Base-by-base conservation (phyloP, 2,329 filamentous ascomycete species). In the Clarireedia homoeocarpa region DNA sequence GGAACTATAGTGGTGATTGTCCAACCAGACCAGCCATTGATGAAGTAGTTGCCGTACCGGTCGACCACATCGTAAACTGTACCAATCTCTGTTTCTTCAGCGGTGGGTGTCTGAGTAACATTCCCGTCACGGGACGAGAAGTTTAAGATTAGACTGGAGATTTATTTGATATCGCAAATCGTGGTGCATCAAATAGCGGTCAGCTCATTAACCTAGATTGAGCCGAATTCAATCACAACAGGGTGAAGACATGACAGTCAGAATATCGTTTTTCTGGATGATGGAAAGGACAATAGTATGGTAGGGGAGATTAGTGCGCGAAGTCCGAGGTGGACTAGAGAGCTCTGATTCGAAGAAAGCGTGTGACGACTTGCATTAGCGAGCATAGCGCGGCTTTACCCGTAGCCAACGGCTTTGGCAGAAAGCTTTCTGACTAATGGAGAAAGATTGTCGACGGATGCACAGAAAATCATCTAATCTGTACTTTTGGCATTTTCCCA, bases 191-290 rank as follows among this genome's bases (percentile, higher is more conserved):
- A 66, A 61, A 57, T 45, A 58, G 63, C 61, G 62, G 65, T 66
- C 65, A 61, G 51, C 42, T 34, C 30, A 12, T 44, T 36, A 20
- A 20, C 20, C 20, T 20, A 62, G 68, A 71, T 71, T 71, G 70
- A 68, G 58, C 63, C 47, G 27, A 26, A 40, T 24, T 51, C 53
- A 26, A 51, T 45, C 47, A 55, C 47, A 17, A 55, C 53, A 51
- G 47, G 53, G 53, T 55, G 26, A 55, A 26, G 42, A n/a, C 49
- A 45, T 55, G 47, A 47, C 39, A 50, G 38, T 48, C 47, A 55
- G 44, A 27, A 51, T 40, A 24, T 36, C 42, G 17, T 45, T 23
- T 39, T 49, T 34, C 15, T 42, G 48, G 53, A 34, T 34, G 9
- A 34, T 34, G 30, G 30, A 34, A 34, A 34, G 30, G 4, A 34